A percentile compares a stretch with the other conserved stretches of the same genome.
These are phyloP conservation scores for Kluyveromyces starmeri DNA, from an alignment of 805 yeast species.

Conservation along the genomic window DNA sequence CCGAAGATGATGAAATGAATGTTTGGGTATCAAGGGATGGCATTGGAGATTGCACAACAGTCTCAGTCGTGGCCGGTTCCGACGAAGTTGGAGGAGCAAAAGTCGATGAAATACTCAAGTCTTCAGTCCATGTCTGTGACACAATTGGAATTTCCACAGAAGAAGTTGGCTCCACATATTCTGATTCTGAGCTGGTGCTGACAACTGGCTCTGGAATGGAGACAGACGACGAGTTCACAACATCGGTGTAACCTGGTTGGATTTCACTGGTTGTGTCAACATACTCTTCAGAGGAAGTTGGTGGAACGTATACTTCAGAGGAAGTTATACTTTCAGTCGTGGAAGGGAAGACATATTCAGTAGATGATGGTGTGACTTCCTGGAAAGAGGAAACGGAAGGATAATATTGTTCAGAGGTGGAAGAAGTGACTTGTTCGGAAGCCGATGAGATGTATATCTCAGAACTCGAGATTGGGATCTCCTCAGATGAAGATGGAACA, in stretches of 20 bases:
- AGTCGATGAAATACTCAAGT: neutral
- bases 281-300: neutral
- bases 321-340: neutral
- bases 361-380: too few relatives aligned
- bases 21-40: slow-evolving; percentile 2
- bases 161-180: neutral
- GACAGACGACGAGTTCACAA: too few relatives aligned
- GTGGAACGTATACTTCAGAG: neutral
- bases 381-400: neutral
- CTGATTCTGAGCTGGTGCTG: too few relatives aligned
- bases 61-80: neutral
- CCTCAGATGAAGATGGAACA: neutral
- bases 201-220: neutral
- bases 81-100: slow-evolving; percentile 1
- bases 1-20: neutral
- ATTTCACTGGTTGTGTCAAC: slow-evolving; percentile 1
- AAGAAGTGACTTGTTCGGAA: too few relatives aligned
- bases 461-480: neutral
- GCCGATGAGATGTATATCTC: neutral
- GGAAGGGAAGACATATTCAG: neutral
- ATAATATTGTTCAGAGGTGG: neutral
- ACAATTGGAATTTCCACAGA: neutral
- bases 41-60: neutral
- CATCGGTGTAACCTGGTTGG: too few relatives aligned
- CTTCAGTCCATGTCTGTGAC: neutral